phyloP scores from a whole-genome alignment of 345 rosid species.

The Zanthoxylum bungeanum region DNA sequence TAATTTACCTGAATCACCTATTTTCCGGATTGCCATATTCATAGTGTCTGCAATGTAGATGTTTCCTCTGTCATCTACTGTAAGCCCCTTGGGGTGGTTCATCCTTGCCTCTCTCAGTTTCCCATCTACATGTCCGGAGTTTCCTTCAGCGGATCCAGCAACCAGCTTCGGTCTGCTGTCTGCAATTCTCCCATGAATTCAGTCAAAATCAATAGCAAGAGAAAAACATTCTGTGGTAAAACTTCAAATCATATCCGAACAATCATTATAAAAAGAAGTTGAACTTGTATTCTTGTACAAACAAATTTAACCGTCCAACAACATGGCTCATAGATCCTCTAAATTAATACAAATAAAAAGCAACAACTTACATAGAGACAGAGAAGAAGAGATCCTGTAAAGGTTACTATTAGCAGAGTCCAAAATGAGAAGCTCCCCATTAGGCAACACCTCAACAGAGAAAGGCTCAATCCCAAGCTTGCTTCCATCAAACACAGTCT shows the following conservation, averaged over 20 bases:
- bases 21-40: conserved; percentile 93
- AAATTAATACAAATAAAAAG: conserved; percentile 47
- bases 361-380: conserved; percentile 75
- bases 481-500: conserved; percentile 98
- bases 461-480: conserved; percentile 93
- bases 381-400: conserved; percentile 81
- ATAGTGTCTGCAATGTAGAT: conserved; percentile 83
- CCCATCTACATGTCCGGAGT: conserved; percentile 90
- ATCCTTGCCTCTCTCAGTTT: conserved; percentile 76
- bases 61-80: conserved; percentile 90
- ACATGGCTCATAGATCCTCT: conserved; percentile 52
- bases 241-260: background rate
- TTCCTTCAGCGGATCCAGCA: conserved; percentile 87
- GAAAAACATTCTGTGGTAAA: background rate
- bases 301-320: background rate
- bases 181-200: conserved; percentile 26
- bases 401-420: conserved; percentile 91
- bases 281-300: background rate
- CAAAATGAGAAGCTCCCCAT: conserved; percentile 83
- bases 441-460: conserved; percentile 72
- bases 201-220: background rate
- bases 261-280: background rate
- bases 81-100: conserved; percentile 88
- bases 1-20: conserved; percentile 68
- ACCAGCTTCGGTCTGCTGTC: conserved; percentile 80